A percentile compares a stretch with the other conserved stretches of the same genome.
Evolutionary conservation across 2,329 filamentous ascomycete genomes (phyloP).

Genomic region (Colletotrichum endophyticum): DNA sequence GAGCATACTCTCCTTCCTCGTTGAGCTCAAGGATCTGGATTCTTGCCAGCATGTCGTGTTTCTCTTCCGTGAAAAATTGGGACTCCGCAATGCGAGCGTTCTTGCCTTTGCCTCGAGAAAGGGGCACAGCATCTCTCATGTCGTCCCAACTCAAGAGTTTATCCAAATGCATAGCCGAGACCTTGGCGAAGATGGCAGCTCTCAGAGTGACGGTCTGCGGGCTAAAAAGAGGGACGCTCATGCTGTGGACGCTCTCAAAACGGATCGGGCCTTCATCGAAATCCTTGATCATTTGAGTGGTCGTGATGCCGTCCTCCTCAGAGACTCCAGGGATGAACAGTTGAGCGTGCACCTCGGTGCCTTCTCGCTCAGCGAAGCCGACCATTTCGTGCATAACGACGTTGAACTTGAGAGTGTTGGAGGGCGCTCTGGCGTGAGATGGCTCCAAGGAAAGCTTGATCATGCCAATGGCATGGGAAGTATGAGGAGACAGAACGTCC

Average conservation of each 20-base stretch:
- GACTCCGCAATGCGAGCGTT: constrained; percentile 77
- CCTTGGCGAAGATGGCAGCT: constrained; percentile 89
- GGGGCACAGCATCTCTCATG: constrained; percentile 80
- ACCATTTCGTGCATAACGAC: constrained; percentile 97
- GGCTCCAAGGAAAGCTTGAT: constrained; percentile 91
- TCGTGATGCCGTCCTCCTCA: constrained; percentile 89
- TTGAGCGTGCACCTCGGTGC: constrained; percentile 93
- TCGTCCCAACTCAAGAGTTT: constrained; percentile 99
- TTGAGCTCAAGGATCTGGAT: constrained; percentile 91
- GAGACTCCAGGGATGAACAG: constrained; percentile 93
- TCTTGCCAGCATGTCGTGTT: constrained; percentile 88
- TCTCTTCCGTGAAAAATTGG: constrained; percentile 91
- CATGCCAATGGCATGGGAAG: constrained; percentile 87
- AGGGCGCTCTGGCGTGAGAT: constrained; percentile 89
- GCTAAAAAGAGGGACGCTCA: constrained; percentile 86
- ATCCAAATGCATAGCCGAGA: constrained; percentile 92
- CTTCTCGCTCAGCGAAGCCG: constrained; percentile 94
- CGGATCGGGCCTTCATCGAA: constrained; percentile 93
- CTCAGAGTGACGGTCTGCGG: constrained; percentile 77
- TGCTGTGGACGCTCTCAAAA: constrained; percentile 98
- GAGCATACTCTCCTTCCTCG: constrained; percentile 87
- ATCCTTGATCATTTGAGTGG: constrained; percentile 90
- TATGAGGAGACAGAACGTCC: constrained; percentile 92
- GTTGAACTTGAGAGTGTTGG: constrained; percentile 95
- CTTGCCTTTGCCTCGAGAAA: constrained; percentile 63